Conservation (phyloP, 352 stramenopile genomes). For the Thalassiosira livingstoniorum region DNA sequence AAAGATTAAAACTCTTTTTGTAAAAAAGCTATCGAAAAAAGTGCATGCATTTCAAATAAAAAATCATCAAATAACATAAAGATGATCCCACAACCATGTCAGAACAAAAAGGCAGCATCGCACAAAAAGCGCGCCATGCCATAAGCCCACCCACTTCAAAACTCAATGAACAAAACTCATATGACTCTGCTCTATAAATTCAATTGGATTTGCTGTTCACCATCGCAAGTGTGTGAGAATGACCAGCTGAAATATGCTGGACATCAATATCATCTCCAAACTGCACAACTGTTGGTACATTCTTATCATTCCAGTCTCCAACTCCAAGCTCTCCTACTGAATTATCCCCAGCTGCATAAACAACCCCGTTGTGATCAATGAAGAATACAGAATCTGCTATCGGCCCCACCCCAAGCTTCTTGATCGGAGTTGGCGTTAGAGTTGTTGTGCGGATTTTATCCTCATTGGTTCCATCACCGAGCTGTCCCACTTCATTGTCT, state of each 20-base stretch:
- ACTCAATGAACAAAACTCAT: no score
- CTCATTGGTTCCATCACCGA: slow-evolving; percentile 48
- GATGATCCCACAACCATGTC: no score
- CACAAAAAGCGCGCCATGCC: no score
- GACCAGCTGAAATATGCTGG: slow-evolving; percentile 35
- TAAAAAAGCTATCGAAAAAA: no score
- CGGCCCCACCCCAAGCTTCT: slow-evolving; percentile 41
- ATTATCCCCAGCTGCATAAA: slow-evolving; percentile 53
- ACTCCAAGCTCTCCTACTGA: slow-evolving; percentile 56
- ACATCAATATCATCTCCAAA: slow-evolving; percentile 10
- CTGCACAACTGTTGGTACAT: slow-evolving; percentile 37
- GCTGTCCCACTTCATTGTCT: slow-evolving; percentile 60
- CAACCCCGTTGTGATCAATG: slow-evolving; percentile 27
- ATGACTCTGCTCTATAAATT: no score
- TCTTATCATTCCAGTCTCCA: slow-evolving; percentile 49
- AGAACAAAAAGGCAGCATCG: no score
- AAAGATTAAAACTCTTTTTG: no score
- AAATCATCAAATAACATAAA: no score
- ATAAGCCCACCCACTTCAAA: no score
- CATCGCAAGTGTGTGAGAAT: slow-evolving; percentile 48
- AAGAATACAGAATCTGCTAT: slow-evolving; percentile 60
- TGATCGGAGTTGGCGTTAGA: slow-evolving; percentile 28
- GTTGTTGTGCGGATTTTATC: slow-evolving; percentile 49
- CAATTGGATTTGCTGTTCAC: no score
- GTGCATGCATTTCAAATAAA: no score